Evolutionary conservation across 1,139 yeast species (phyloP).

Genomic region (Zygoascus sp.): DNA sequence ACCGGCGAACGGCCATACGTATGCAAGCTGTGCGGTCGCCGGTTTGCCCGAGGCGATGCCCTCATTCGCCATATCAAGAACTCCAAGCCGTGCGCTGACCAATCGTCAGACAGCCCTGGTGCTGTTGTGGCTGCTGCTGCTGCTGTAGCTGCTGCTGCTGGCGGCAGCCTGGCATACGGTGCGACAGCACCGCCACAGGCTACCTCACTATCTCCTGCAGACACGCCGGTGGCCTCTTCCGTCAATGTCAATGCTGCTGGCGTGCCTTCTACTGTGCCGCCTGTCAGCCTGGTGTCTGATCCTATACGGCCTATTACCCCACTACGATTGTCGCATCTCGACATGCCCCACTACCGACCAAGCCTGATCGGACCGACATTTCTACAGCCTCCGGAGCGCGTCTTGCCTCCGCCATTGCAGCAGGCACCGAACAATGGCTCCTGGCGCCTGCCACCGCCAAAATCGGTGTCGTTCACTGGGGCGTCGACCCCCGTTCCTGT

Average conservation of each 20-base stretch:
- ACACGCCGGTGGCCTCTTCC: too few relatives aligned
- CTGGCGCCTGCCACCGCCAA: slow-evolving; percentile 2
- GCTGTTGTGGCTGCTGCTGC: slow-evolving; percentile 5
- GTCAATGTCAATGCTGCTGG: too few relatives aligned
- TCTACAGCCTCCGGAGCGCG: slow-evolving; percentile 4
- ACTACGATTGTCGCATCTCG: slow-evolving; percentile 5
- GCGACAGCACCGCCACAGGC: too few relatives aligned
- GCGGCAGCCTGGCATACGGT: too few relatives aligned
- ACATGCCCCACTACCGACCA: slow-evolving; percentile 7
- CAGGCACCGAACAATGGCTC: not conserved
- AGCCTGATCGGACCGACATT: slow-evolving; percentile 1
- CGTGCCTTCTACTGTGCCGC: too few relatives aligned
- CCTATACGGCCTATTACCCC: not conserved
- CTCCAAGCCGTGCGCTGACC: slow-evolving; percentile 30
- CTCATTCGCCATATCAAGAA: slow-evolving; percentile 57
- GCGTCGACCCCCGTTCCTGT: slow-evolving; percentile 7
- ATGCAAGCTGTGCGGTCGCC: slow-evolving; percentile 58
- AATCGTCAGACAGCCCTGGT: slow-evolving; percentile 11
- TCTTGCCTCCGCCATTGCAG: slow-evolving; percentile 8
- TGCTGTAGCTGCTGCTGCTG: not conserved
- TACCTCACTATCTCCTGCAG: too few relatives aligned
- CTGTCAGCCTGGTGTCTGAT: not conserved
- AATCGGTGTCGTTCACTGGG: slow-evolving; percentile 4
- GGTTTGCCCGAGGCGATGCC: slow-evolving; percentile 77
- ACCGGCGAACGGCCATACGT: slow-evolving; percentile 69